These are phyloP conservation scores for Aspergillus transmontanensis DNA, from an alignment of 2,329 filamentous ascomycete species.

Conservation along the genomic window DNA sequence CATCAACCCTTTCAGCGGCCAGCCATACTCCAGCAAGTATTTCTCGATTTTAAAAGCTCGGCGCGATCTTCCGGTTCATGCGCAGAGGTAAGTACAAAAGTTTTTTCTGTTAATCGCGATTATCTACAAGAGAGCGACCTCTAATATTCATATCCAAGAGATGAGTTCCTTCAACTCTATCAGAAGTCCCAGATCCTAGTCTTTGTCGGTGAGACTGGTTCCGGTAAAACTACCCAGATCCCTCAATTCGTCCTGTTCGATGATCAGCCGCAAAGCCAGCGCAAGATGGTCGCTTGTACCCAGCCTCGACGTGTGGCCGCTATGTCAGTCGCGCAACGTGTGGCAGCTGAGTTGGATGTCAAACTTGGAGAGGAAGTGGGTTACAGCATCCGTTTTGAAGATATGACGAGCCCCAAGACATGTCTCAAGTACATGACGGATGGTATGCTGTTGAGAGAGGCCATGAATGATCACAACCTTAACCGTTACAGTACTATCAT, in stretches of 20 bases:
- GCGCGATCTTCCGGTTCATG: slow-evolving; percentile 85
- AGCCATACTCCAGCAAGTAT: slow-evolving; percentile 78
- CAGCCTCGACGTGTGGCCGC: slow-evolving; percentile 96
- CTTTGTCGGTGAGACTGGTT: slow-evolving; percentile 98
- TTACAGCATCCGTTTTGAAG: slow-evolving; percentile 98
- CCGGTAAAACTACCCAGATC: slow-evolving; percentile 98
- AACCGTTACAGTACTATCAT: slow-evolving; percentile 96
- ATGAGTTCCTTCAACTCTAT: slow-evolving; percentile 92
- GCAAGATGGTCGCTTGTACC: slow-evolving; percentile 94
- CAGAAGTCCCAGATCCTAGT: slow-evolving; percentile 95
- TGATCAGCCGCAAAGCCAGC: slow-evolving; percentile 81
- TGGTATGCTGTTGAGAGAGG: slow-evolving; percentile 95
- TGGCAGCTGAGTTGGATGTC: slow-evolving; percentile 95
- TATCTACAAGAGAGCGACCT: background rate
- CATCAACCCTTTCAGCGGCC: slow-evolving; percentile 81
- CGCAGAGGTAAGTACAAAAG: slow-evolving; percentile 68
- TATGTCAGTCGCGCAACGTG: slow-evolving; percentile 98
- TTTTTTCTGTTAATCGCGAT: background rate
- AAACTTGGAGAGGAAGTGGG: slow-evolving; percentile 90
- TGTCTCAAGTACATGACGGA: slow-evolving; percentile 99
- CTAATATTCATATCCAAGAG: slow-evolving; percentile 49
- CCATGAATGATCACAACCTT: slow-evolving; percentile 93
- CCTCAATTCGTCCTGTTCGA: slow-evolving; percentile 98
- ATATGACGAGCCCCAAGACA: slow-evolving; percentile 84
- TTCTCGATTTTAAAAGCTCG: slow-evolving; percentile 84